phyloP scores from a whole-genome alignment of 345 rosid species.

The Raphanus sativus region DNA sequence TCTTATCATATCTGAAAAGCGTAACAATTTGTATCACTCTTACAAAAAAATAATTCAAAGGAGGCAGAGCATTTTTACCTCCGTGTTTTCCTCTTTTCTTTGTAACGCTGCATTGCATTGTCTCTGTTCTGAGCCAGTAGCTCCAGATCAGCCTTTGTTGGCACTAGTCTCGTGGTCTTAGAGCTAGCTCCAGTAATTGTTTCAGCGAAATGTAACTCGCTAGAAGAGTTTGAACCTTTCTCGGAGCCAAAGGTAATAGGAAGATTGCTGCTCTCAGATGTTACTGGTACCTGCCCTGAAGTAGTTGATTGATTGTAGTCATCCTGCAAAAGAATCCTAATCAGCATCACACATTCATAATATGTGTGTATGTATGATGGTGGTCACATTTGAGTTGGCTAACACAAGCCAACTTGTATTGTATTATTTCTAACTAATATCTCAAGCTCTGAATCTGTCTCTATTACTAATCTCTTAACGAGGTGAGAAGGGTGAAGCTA shows the following conservation, averaged over 20 bases:
- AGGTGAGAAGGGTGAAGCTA: not conserved
- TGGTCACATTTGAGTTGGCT: not conserved
- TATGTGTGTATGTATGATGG: not conserved
- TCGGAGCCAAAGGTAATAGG: conserved; percentile 43
- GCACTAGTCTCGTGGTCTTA: conserved; percentile 38
- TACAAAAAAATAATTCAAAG: too few relatives aligned
- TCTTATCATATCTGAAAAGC: conserved; percentile 56
- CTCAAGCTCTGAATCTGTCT: not conserved
- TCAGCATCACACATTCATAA: not conserved
- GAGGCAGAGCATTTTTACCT: conserved; percentile 44
- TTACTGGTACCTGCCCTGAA: conserved; percentile 49
- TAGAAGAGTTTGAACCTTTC: conserved; percentile 41
- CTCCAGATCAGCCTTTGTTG: conserved; percentile 53
- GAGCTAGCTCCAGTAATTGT: conserved; percentile 40
- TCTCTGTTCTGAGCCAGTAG: conserved; percentile 54
- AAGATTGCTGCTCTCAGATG: conserved; percentile 57
- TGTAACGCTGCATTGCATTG: not conserved
- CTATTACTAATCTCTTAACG: not conserved
- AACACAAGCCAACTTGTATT: not conserved
- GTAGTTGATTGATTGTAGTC: conserved; percentile 41
- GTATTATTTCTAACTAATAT: not conserved
- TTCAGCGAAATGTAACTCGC: conserved; percentile 44
- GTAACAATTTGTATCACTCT: too few relatives aligned
- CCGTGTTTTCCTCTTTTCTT: conserved; percentile 46
- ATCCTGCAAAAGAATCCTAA: conserved; percentile 46